phyloP scores from a whole-genome alignment of 495 filamentous ascomycete species.

The Penicillium ochrochloron region DNA sequence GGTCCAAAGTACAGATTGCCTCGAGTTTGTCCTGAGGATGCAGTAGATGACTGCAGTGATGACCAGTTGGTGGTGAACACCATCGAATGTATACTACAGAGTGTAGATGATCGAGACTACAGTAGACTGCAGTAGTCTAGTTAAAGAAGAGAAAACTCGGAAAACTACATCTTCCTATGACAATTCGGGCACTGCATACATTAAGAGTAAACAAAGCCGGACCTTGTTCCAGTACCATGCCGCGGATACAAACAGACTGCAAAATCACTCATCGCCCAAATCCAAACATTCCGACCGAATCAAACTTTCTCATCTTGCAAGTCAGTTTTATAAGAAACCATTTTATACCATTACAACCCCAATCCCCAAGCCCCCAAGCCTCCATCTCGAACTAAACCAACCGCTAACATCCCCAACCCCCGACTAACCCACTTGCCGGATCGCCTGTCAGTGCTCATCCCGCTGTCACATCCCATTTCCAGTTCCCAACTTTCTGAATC shows the following conservation, averaged over 20 bases:
- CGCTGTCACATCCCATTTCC: constrained; percentile 30
- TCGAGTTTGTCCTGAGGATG: neutral
- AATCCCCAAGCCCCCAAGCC: neutral
- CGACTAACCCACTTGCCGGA: constrained; percentile 11
- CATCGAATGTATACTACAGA: neutral
- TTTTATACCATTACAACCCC: neutral
- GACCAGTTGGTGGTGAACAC: constrained; percentile 17
- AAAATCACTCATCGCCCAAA: neutral
- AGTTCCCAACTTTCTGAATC: neutral
- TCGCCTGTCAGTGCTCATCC: constrained; percentile 15
- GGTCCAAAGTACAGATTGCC: constrained; percentile 1
- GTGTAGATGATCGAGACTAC: neutral
- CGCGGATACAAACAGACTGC: neutral
- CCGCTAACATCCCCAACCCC: neutral
- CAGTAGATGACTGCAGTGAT: neutral
- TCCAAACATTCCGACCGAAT: constrained; percentile 2
- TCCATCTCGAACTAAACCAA: neutral
- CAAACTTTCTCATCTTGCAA: neutral
- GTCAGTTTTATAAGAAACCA: neutral
- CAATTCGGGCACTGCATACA: neutral
- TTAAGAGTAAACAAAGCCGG: constrained; percentile 1
- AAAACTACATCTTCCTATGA: neutral
- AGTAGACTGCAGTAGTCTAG: neutral
- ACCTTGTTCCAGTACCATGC: neutral
- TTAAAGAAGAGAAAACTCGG: neutral